Evolutionary conservation across 345 rosid species (phyloP), one percentile per base, ranked within the genome.

Genomic region (Diplotaxis tenuifolia): DNA sequence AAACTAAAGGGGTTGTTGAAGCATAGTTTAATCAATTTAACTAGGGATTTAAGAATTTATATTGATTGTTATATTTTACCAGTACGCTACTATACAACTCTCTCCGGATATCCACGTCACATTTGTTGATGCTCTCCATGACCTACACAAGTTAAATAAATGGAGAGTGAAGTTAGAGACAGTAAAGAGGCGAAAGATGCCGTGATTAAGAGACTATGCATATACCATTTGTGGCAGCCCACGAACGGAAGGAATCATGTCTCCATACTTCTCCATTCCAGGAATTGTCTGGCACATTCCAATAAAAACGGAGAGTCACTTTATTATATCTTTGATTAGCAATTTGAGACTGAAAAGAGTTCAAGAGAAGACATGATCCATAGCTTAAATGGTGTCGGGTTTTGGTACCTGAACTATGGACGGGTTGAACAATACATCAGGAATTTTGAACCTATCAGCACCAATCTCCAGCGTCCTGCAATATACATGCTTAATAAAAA

Each of bases 391-490:
- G 74, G 29, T 54, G 64, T 47, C n/a, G 6, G 16, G 20, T 20
- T 21, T 62, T 62, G 64, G 63, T 59, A 92, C 99, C 97, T 87
- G 96, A 75, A 80, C 86, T 75, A 92, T 77, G 53, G 90, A 69
- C 61, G 99, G 97, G 85, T 90, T 90, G 84, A 96, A 92, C 80
- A 96, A 78, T 79, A 96, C 76, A 87, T 96, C 99, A 66, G 99
- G 99, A 75, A 84, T 86, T 85, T 96, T 92, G 81, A 96, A 96
- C 86, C 90, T 90, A 80, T 90, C 97, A 65, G 99, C 81, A 64
- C 99, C 99, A 78, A 96, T 92, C 82, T 95, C 99, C 47, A 95
- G 94, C 65, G 89, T 87, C 87, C 99, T 95, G 83, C 74, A 70
- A 75, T 62, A 59, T 52, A 22, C 29, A 81, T 56, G 61, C 8